Percentiles rank a stretch among this genome's conserved stretches.
phyloP scores from a whole-genome alignment of 495 filamentous ascomycete genomes.

The Xylaria sp. region DNA sequence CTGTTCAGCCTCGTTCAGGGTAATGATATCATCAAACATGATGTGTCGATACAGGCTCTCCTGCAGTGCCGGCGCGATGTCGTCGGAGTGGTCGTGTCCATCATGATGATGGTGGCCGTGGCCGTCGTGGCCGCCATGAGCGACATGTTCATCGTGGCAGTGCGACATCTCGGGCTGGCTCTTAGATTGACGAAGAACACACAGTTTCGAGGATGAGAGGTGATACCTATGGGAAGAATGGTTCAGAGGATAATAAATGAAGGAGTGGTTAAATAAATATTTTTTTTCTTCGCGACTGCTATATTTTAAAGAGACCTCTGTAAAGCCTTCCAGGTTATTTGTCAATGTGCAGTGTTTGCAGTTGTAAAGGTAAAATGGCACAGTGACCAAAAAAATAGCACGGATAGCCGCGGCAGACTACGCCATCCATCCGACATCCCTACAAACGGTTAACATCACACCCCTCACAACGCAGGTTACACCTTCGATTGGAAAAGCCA shows the following conservation, averaged over 20 bases:
- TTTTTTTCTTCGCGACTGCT: not conserved
- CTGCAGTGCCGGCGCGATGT: constrained; percentile 59
- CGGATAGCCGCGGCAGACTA: constrained; percentile 10
- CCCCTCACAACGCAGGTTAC: not conserved
- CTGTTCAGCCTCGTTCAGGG: constrained; percentile 77
- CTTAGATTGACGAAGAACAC: not conserved
- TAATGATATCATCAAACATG: constrained; percentile 82
- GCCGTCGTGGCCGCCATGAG: constrained; percentile 44
- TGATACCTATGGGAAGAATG: not conserved
- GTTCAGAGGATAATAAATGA: not conserved
- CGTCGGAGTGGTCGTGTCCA: constrained; percentile 83
- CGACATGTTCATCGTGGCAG: constrained; percentile 53
- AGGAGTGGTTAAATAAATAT: too few relatives aligned
- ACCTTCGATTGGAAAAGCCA: not conserved
- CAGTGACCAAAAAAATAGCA: constrained; percentile 4
- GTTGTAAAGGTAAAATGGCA: not conserved
- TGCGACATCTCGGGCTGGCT: constrained; percentile 51
- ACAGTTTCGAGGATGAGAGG: not conserved
- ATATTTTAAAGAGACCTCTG: not conserved
- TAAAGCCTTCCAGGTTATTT: not conserved
- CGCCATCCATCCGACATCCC: not conserved
- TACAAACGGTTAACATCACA: not conserved
- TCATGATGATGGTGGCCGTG: constrained; percentile 38
- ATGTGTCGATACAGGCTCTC: constrained; percentile 89
- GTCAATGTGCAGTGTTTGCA: not conserved